Percentiles rank a stretch among this genome's conserved stretches.
These are phyloP conservation scores for Colletotrichum sublineola DNA, from an alignment of 2,329 filamentous ascomycete species.

Conservation along the genomic window DNA sequence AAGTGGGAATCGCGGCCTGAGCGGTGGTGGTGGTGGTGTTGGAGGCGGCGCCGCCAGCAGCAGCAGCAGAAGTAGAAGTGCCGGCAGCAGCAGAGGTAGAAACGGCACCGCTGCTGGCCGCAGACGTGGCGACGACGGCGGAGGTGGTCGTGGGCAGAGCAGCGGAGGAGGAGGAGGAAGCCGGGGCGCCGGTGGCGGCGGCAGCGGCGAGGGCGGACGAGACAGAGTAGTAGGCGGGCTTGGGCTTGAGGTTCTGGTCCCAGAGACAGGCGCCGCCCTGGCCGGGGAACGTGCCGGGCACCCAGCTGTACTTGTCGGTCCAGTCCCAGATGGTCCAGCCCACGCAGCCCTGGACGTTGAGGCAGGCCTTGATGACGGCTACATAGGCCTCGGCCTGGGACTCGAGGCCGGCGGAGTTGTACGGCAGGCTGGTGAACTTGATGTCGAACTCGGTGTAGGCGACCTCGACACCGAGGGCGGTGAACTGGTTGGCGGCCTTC, in stretches of 20 bases:
- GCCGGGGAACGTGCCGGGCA: conserved; percentile 55
- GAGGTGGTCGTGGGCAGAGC: not conserved
- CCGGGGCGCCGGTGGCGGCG: conserved; percentile 32
- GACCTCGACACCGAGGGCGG: conserved; percentile 57
- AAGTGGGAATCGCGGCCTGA: not conserved
- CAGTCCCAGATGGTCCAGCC: conserved; percentile 63
- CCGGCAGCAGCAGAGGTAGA: not conserved
- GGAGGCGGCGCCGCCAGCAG: not conserved
- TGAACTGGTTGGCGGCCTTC: conserved; percentile 52
- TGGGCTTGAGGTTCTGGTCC: conserved; percentile 52
- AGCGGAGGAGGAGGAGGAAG: not conserved
- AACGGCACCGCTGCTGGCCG: conserved; percentile 6
- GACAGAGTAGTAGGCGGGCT: conserved; percentile 57
- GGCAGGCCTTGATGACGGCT: conserved; percentile 53
- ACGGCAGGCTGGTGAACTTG: conserved; percentile 58
- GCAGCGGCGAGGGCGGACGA: conserved; percentile 51
- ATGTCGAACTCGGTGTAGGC: conserved; percentile 63
- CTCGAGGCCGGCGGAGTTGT: conserved; percentile 53
- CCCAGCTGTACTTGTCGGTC: conserved; percentile 54
- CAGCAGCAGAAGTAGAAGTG: not conserved
- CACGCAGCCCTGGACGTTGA: conserved; percentile 55
- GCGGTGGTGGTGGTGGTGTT: not conserved
- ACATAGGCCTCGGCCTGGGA: conserved; percentile 64
- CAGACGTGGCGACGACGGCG: not conserved
- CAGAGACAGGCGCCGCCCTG: conserved; percentile 56